A percentile compares a stretch with the other conserved stretches of the same genome.
These are phyloP conservation scores for Fusarium sp. DNA, from an alignment of 2,329 filamentous ascomycete genomes.

Conservation along the genomic window DNA sequence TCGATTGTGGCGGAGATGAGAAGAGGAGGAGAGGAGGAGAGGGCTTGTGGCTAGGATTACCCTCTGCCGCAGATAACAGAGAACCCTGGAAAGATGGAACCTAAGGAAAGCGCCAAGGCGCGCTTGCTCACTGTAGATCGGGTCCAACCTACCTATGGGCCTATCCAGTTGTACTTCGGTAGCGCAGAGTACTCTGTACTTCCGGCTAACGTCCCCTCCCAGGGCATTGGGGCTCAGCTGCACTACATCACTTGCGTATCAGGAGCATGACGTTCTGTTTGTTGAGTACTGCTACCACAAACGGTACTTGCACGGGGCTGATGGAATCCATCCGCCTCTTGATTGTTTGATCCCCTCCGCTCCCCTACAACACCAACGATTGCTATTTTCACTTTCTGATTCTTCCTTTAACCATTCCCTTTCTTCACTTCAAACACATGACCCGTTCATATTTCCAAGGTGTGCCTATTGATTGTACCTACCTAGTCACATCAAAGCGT, in stretches of 20 bases:
- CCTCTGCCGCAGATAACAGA: conserved; percentile 10
- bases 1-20: conserved; percentile 19
- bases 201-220: not conserved
- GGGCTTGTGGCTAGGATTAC: conserved; percentile 23
- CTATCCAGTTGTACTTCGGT: conserved; percentile 5
- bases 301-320: conserved; percentile 11
- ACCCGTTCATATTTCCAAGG: not conserved
- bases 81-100: not conserved
- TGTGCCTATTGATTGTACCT: not conserved
- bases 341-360: conserved; percentile 14
- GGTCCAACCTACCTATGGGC: not conserved
- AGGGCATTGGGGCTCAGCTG: conserved; percentile 1
- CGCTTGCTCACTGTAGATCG: conserved; percentile 7
- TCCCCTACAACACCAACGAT: conserved; percentile 26
- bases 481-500: conserved; percentile 9
- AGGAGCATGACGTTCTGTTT: conserved; percentile 27
- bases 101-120: conserved; percentile 2
- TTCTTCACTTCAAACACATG: conserved; percentile 2
- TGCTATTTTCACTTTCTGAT: conserved; percentile 11
- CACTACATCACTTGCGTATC: conserved; percentile 11
- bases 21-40: not conserved
- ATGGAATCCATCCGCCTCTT: not conserved
- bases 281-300: conserved; percentile 27
- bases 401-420: not conserved
- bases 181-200: conserved; percentile 33